phyloP scores from a whole-genome alignment of 2,329 filamentous ascomycete genomes.

The Pseudocercospora eumusae region DNA sequence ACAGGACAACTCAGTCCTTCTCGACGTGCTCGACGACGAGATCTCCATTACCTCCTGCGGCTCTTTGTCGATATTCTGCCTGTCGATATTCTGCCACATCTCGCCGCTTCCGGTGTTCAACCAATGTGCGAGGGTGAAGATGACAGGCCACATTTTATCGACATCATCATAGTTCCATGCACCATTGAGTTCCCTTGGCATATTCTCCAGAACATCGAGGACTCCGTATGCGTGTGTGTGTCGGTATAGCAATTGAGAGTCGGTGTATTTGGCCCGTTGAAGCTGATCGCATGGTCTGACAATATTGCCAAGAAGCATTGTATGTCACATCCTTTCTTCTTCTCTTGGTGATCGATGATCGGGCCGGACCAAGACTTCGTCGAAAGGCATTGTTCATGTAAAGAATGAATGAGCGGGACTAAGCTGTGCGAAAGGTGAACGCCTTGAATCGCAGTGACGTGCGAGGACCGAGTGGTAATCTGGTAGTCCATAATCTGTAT shows the following conservation, averaged over 20 bases:
- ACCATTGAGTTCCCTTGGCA: slow-evolving; percentile 22
- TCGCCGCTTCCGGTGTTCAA: background rate
- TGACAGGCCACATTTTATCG: slow-evolving; percentile 17
- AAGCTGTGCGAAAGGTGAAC: too few species aligned
- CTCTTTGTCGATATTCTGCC: slow-evolving; percentile 9
- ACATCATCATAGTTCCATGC: slow-evolving; percentile 19
- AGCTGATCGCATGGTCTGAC: slow-evolving; percentile 12
- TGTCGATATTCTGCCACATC: slow-evolving; percentile 17
- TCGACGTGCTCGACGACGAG: background rate
- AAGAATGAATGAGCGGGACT: too few species aligned
- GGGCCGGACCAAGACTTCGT: too few species aligned
- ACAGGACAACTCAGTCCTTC: background rate
- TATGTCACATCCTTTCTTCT: too few species aligned
- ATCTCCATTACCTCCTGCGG: background rate
- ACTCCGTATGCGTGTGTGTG: slow-evolving; percentile 37
- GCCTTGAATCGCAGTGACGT: too few species aligned
- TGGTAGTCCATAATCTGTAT: background rate
- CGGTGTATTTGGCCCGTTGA: slow-evolving; percentile 9
- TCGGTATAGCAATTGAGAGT: slow-evolving; percentile 40
- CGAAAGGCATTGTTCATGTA: too few species aligned
- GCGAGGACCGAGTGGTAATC: background rate
- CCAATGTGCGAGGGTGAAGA: slow-evolving; percentile 20
- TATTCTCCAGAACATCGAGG: slow-evolving; percentile 38
- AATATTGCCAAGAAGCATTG: slow-evolving; percentile 20
- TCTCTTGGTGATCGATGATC: too few species aligned